Evolutionary conservation across 441 rosid genomes (phyloP).

Genomic region (California macrophylla): DNA sequence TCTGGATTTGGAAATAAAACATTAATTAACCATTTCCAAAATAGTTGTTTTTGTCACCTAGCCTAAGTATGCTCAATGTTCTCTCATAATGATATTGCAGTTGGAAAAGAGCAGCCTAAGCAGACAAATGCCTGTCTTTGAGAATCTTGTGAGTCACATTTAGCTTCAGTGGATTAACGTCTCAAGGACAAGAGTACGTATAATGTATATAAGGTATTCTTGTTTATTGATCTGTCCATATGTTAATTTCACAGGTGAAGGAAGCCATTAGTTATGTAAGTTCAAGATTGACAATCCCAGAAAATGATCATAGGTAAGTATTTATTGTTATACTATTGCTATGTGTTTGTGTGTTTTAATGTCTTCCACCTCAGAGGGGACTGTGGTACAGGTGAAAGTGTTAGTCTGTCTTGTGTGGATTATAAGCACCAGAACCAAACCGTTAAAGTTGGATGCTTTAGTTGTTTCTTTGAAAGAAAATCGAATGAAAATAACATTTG

Average conservation of each 20-base stretch:
- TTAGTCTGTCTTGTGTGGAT: too few relatives aligned
- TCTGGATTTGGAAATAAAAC: conserved; percentile 9
- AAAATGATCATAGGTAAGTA: conserved; percentile 50
- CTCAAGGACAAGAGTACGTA: not conserved
- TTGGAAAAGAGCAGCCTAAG: conserved; percentile 56
- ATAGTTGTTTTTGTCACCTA: not conserved
- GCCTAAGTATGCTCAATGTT: not conserved
- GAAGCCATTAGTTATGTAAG: conserved; percentile 43
- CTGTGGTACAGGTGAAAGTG: too few relatives aligned
- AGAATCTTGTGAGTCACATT: conserved; percentile 51
- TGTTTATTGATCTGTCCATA: conserved; percentile 12
- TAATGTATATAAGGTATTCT: not conserved
- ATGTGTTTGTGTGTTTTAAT: not conserved
- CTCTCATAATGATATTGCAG: conserved; percentile 41
- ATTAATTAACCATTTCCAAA: conserved; percentile 7
- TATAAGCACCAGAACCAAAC: not conserved
- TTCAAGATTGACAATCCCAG: conserved; percentile 33
- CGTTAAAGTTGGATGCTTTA: not conserved
- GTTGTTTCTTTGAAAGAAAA: not conserved
- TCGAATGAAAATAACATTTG: not conserved
- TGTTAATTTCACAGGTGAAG: conserved; percentile 40
- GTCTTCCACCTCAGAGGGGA: not conserved
- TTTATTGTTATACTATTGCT: conserved; percentile 2
- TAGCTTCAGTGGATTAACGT: not conserved
- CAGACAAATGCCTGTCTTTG: conserved; percentile 31